These are phyloP conservation scores for Apiospora aurea DNA, from an alignment of 2,329 filamentous ascomycete species.

Conservation along the genomic window DNA sequence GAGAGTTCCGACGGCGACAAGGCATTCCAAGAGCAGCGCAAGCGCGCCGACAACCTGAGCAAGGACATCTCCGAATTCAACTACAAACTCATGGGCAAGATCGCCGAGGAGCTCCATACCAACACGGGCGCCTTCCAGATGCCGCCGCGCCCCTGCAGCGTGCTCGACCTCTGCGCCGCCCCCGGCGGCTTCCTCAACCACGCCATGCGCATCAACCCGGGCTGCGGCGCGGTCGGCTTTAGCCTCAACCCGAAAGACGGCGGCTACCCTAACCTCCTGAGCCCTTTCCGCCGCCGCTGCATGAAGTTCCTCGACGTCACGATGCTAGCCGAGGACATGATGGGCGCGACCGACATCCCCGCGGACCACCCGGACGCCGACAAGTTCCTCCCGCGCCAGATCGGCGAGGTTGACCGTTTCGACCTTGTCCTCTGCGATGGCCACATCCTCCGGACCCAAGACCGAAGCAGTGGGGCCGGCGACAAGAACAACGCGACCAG, in stretches of 20 bases:
- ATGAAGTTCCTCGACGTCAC: slow-evolving; percentile 53
- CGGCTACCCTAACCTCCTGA: slow-evolving; percentile 48
- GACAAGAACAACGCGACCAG: slow-evolving; percentile 29
- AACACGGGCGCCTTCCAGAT: slow-evolving; percentile 43
- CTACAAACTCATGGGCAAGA: slow-evolving; percentile 51
- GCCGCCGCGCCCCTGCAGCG: slow-evolving; percentile 22
- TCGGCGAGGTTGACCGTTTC: slow-evolving; percentile 40
- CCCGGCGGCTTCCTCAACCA: slow-evolving; percentile 58
- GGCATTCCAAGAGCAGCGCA: slow-evolving; percentile 13
- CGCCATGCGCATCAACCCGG: slow-evolving; percentile 46
- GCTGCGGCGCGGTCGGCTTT: slow-evolving; percentile 45
- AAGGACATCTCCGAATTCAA: slow-evolving; percentile 37
- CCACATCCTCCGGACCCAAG: slow-evolving; percentile 39
- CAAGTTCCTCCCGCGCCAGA: slow-evolving; percentile 40
- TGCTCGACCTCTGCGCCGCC: slow-evolving; percentile 64
- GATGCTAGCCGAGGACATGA: slow-evolving; percentile 57
- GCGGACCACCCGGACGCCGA: slow-evolving; percentile 40
- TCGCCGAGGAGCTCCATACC: slow-evolving; percentile 50
- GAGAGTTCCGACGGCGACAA: slow-evolving; percentile 15
- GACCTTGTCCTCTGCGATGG: slow-evolving; percentile 52
- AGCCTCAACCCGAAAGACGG: slow-evolving; percentile 49
- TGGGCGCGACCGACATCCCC: slow-evolving; percentile 42
- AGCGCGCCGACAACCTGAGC: not conserved
- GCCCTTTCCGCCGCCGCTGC: slow-evolving; percentile 27
- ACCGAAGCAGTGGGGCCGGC: slow-evolving; percentile 16